Evolutionary conservation across 2,329 filamentous ascomycete genomes (phyloP).

Genomic region (Cryphonectria naterciae): DNA sequence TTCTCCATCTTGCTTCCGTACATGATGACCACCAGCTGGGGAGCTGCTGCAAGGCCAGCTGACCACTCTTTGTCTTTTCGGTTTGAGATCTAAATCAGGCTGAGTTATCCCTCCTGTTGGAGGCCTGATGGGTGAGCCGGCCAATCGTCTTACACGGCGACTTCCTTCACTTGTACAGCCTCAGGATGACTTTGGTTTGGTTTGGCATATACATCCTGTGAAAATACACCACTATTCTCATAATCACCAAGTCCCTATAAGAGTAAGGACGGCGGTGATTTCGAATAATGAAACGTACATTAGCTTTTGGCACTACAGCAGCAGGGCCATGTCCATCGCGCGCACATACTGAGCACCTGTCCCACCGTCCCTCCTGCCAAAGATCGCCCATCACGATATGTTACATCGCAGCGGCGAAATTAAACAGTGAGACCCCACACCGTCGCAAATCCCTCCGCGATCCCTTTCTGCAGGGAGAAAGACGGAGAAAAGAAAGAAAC

Average conservation of each 20-base stretch:
- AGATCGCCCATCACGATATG: background rate
- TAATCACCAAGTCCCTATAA: background rate
- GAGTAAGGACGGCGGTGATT: background rate
- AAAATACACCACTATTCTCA: background rate
- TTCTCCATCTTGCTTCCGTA: background rate
- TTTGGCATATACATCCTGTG: background rate
- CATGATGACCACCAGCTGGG: background rate
- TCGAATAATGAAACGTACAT: background rate
- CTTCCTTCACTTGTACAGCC: slow-evolving; percentile 25
- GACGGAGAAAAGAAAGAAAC: background rate
- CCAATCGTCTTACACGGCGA: slow-evolving; percentile 32
- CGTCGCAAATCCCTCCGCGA: background rate
- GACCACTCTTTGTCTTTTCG: background rate
- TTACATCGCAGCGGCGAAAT: background rate
- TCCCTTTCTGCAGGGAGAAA: background rate
- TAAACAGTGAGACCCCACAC: background rate
- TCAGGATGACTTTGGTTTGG: background rate
- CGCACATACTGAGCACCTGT: background rate
- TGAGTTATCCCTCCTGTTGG: background rate
- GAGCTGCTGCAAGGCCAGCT: background rate
- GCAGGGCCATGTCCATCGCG: background rate
- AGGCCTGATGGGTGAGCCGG: background rate
- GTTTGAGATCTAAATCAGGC: background rate
- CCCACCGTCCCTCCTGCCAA: background rate
- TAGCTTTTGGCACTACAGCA: background rate